Evolutionary conservation across 148 eudicot species (phyloP).

Genomic region (Camellia japonica): DNA sequence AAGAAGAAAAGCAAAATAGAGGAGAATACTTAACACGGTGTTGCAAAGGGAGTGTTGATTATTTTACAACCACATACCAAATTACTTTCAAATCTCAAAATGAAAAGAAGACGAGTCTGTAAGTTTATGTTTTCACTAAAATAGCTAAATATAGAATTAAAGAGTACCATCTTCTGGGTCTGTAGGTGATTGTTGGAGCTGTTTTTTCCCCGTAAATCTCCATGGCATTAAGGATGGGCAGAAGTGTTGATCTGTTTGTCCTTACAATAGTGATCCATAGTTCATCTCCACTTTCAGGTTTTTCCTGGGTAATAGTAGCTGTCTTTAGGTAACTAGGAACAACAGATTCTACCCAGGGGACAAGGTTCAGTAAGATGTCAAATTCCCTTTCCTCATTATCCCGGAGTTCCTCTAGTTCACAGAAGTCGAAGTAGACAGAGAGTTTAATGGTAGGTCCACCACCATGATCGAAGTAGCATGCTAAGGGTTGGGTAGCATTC

Average conservation of each 20-base stretch:
- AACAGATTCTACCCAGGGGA: conserved; percentile 1
- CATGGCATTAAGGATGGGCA: conserved; percentile 34
- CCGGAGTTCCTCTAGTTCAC: conserved; percentile 22
- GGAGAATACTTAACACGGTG: neutral
- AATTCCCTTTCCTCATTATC: conserved; percentile 31
- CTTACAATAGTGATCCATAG: neutral
- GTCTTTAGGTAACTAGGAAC: conserved; percentile 17
- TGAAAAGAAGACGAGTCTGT: neutral
- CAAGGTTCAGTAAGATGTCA: conserved; percentile 26
- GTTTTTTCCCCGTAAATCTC: conserved; percentile 23
- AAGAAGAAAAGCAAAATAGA: neutral
- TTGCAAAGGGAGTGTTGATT: conserved; percentile 5
- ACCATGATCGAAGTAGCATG: neutral
- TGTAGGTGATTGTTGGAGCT: conserved; percentile 14
- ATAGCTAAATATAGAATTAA: neutral
- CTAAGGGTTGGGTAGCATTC: neutral
- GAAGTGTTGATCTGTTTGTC: conserved; percentile 24
- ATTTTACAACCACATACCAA: neutral
- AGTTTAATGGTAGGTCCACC: neutral
- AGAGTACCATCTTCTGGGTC: conserved; percentile 14
- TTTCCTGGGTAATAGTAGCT: neutral
- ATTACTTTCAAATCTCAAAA: neutral
- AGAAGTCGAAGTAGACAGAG: conserved; percentile 37
- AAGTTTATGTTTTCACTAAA: neutral
- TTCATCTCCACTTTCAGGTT: neutral